These are phyloP conservation scores for Pythium insidiosum DNA, from an alignment of 352 stramenopile species.

Conservation along the genomic window DNA sequence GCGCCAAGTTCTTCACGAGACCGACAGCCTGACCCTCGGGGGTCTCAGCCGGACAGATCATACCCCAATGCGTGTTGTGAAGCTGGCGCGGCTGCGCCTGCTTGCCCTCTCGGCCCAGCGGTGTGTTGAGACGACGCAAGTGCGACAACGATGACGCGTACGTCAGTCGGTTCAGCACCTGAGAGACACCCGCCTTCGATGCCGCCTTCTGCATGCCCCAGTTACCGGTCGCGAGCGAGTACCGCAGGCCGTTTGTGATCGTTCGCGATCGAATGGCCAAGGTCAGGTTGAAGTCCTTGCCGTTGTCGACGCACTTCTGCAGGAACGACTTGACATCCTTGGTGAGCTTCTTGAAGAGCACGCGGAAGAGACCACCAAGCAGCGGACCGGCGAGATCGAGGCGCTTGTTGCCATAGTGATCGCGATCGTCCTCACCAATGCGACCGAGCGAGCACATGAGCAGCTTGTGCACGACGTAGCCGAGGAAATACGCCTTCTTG, in stretches of 20 bases:
- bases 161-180: conserved; percentile 99
- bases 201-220: conserved; percentile 94
- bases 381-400: conserved; percentile 98
- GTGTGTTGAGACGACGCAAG: conserved; percentile 98
- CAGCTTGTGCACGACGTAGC: conserved; percentile 99
- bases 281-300: conserved; percentile 96
- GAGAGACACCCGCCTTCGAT: conserved; percentile 97
- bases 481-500: conserved; percentile 96
- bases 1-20: conserved; percentile 97
- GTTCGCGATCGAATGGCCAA: conserved; percentile 96
- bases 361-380: conserved; percentile 95
- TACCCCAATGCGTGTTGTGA: conserved; percentile 99
- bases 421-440: conserved; percentile 97
- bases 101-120: conserved; percentile 98
- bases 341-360: conserved; percentile 98
- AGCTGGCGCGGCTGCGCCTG: conserved; percentile 98
- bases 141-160: conserved; percentile 98
- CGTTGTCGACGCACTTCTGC: conserved; percentile 88
- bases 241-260: conserved; percentile 98
- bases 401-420: conserved; percentile 99
- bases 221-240: conserved; percentile 99
- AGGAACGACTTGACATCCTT: conserved; percentile 96
- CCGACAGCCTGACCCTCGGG: conserved; percentile 94
- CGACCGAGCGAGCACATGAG: conserved; percentile 98
- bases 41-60: conserved; percentile 98